Evolutionary conservation across 345 rosid genomes (phyloP).

Genomic region (Streptanthus diversifolius): DNA sequence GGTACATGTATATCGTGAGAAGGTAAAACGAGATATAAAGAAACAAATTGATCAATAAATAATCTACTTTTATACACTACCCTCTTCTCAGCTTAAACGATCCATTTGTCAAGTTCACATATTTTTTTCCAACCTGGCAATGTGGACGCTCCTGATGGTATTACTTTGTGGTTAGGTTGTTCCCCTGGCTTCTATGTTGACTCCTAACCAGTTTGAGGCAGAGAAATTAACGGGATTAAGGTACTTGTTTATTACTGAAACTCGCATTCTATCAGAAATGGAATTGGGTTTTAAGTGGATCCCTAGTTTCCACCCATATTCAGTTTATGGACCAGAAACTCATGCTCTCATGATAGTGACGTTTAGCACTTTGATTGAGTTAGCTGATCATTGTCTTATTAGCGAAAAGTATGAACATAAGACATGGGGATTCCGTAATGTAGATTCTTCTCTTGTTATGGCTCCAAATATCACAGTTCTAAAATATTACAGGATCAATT

Average conservation of each 20-base stretch:
- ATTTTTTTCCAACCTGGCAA: background rate
- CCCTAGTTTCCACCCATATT: background rate
- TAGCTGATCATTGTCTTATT: background rate
- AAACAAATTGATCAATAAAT: background rate
- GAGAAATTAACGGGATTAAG: slow-evolving; percentile 81
- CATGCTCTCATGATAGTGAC: background rate
- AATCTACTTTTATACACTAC: background rate
- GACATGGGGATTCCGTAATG: background rate
- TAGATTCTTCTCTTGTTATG: background rate
- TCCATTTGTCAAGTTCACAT: background rate
- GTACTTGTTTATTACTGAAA: slow-evolving; percentile 34
- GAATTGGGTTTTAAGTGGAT: background rate
- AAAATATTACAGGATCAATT: slow-evolving; percentile 51
- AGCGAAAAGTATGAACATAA: background rate
- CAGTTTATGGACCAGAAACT: background rate
- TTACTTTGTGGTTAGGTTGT: slow-evolving; percentile 60
- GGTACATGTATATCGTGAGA: slow-evolving; percentile 80
- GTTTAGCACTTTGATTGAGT: background rate
- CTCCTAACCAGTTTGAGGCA: slow-evolving; percentile 99
- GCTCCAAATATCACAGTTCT: background rate
- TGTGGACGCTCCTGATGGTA: slow-evolving; percentile 1
- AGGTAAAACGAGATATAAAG: slow-evolving; percentile 43
- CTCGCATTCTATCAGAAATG: background rate
- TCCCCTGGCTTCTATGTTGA: slow-evolving; percentile 97
- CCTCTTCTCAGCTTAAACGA: background rate